Percentiles rank a stretch among this genome's conserved stretches.
phyloP scores from a whole-genome alignment of 2,329 filamentous ascomycete genomes.

The Ophiostoma populinum region DNA sequence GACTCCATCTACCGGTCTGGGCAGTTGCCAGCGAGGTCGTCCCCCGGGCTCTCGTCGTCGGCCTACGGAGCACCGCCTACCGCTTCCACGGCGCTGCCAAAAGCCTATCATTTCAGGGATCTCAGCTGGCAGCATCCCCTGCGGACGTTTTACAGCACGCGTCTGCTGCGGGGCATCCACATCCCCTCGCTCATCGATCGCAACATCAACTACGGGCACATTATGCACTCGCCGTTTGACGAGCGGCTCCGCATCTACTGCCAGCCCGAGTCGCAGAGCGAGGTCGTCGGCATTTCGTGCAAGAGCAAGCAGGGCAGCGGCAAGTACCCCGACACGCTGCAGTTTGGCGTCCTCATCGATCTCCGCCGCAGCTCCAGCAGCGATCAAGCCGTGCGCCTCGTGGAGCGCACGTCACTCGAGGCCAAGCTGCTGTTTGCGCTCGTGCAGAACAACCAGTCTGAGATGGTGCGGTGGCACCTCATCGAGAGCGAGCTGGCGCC shows the following conservation, averaged over 20 bases:
- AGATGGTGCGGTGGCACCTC: slow-evolving; percentile 5
- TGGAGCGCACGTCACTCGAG: slow-evolving; percentile 5
- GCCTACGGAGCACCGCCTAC: not conserved
- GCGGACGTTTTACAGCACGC: slow-evolving; percentile 5
- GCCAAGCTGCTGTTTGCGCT: slow-evolving; percentile 4
- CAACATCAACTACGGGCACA: not conserved
- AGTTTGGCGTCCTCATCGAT: slow-evolving; percentile 7
- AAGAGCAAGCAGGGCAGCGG: slow-evolving; percentile 1
- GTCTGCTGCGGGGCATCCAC: slow-evolving; percentile 7
- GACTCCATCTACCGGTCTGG: not conserved
- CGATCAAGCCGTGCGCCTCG: slow-evolving; percentile 3
- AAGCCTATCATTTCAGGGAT: not conserved
- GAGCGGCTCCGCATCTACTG: slow-evolving; percentile 7
- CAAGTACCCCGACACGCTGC: slow-evolving; percentile 1
- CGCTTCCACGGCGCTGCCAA: not conserved
- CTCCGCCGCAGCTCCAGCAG: slow-evolving; percentile 1
- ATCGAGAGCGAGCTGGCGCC: slow-evolving; percentile 4
- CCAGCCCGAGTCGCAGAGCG: slow-evolving; percentile 5
- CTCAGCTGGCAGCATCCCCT: not conserved
- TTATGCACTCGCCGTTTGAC: slow-evolving; percentile 5
- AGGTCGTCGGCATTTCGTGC: slow-evolving; percentile 5
- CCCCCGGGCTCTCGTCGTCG: too few species aligned
- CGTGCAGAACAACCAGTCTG: slow-evolving; percentile 3
- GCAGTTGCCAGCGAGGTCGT: not conserved
- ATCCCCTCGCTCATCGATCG: slow-evolving; percentile 5